A percentile compares a stretch with the other conserved stretches of the same genome.
phyloP scores from a whole-genome alignment of 179 eudicot genomes.

The Heliamphora pulchella region DNA sequence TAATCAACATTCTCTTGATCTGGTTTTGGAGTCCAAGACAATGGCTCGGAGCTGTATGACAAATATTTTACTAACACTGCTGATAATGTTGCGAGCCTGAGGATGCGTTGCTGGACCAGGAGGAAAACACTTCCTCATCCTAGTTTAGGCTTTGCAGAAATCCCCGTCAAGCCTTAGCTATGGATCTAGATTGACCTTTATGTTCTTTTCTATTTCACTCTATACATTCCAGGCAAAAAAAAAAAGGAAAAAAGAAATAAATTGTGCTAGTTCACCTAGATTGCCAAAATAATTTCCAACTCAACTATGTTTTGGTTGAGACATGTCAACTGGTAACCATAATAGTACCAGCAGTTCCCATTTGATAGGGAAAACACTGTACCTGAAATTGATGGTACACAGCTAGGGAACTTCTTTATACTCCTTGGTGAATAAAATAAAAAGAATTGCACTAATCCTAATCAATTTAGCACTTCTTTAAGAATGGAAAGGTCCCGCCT shows the following conservation, averaged over 20 bases:
- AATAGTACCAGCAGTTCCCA: neutral
- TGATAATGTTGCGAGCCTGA: too few species aligned
- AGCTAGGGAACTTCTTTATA: neutral
- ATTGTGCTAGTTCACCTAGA: neutral
- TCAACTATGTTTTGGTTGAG: neutral
- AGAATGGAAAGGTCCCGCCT: too few species aligned
- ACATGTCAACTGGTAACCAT: neutral
- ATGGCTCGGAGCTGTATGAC: too few species aligned
- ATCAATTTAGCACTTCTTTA: too few species aligned
- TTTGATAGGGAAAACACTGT: neutral
- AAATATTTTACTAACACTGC: too few species aligned
- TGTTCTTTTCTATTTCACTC: neutral
- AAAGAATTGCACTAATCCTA: too few species aligned
- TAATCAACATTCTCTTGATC: too few species aligned
- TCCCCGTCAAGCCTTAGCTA: neutral
- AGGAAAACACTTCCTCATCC: too few species aligned
- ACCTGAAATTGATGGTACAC: neutral
- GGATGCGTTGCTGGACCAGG: too few species aligned
- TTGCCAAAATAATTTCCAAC: neutral
- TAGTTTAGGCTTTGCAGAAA: neutral
- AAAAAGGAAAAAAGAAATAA: too few species aligned
- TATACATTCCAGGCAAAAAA: too few species aligned
- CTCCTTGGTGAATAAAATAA: neutral
- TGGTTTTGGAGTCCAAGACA: too few species aligned
- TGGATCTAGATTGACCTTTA: neutral